Evolutionary conservation across 1,284 basidiomycete species (phyloP).

Genomic region (Bjerkandera adusta): DNA sequence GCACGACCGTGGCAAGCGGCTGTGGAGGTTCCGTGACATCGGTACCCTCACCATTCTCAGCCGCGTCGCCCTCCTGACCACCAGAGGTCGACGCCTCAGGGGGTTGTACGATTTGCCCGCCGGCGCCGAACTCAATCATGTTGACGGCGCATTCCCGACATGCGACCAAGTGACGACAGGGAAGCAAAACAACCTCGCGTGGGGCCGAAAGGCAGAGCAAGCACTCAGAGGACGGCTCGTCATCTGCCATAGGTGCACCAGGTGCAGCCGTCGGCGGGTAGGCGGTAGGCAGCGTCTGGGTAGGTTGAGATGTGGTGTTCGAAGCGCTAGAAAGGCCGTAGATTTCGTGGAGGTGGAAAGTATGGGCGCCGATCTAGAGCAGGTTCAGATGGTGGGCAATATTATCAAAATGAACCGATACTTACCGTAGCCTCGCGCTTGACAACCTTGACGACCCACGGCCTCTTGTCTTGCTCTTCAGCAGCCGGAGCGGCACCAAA

Average conservation of each 20-base stretch:
- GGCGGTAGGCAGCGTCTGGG: constrained; percentile 22
- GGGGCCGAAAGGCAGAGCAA: constrained; percentile 84
- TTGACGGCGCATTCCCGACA: constrained; percentile 91
- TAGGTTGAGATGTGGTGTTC: constrained; percentile 44
- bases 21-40: too few species aligned
- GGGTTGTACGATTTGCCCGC: constrained; percentile 72
- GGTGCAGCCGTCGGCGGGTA: constrained; percentile 46
- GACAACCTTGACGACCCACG: constrained; percentile 89
- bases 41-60: constrained; percentile 33
- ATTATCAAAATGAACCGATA: constrained; percentile 13
- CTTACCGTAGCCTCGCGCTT: constrained; percentile 80
- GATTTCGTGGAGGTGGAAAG: constrained; percentile 91
- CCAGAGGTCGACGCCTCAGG: constrained; percentile 19
- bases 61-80: constrained; percentile 15
- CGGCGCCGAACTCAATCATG: constrained; percentile 94
- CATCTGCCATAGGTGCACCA: constrained; percentile 45
- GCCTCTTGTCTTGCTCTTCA: constrained; percentile 43
- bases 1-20: constrained; percentile 28
- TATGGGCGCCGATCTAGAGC: constrained; percentile 79
- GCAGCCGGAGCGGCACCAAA: constrained; percentile 45
- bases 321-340: constrained; percentile 66
- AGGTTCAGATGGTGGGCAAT: constrained; percentile 4
- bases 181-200: constrained; percentile 85
- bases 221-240: constrained; percentile 83
- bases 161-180: constrained; percentile 88